Base-by-base conservation (phyloP, 306 rosid species). In the Sophora flavescens region DNA sequence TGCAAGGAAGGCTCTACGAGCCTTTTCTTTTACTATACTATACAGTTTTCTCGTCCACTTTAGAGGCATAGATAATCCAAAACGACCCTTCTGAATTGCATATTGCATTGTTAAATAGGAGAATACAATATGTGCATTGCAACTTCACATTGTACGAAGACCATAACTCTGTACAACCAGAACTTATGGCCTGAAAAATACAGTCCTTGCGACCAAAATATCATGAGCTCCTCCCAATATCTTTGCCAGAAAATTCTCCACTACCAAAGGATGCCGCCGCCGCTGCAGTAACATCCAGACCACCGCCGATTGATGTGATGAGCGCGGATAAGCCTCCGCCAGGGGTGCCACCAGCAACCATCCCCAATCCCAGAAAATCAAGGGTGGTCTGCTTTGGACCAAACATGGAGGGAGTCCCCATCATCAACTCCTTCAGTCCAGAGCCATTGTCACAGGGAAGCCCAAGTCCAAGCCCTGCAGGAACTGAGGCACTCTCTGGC, bases 321-420 rank as follows among this genome's bases (percentile, higher is more conserved):
- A 91, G 80, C 0, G 97, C 93, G 0, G 97, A 85, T 9, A 91
- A 48, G 73, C 91, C 87, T 9, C 80, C 78, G 6, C 56, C 82
- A 11, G 91, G 79, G 82, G 76, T 80, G 22, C 87, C 90, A 14
- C 90, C 89, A 1, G 92, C 91, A 4, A 88, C 93, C 93, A 91
- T 91, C 70, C 97, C 97, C 80, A 91, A 70, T 48, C 97, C 93
- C 0, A 91, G 88, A 78, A 91, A 90, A 72, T 91, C 97, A 0
- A 91, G 93, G 4, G 97, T 91, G 8, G 97, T 83, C 48, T 91
- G 93, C 86, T 89, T 91, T 39, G 93, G 93, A 68, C 87, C 92
- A 45, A 89, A 91, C 80, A 91, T 53, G 18, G 93, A 85, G 36
- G 90, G 87, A 44, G 83, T 82, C 56, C 91, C 90, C 88, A 88